Conservation (phyloP, 2,329 filamentous ascomycete species). For the Aureobasidium pullulans region DNA sequence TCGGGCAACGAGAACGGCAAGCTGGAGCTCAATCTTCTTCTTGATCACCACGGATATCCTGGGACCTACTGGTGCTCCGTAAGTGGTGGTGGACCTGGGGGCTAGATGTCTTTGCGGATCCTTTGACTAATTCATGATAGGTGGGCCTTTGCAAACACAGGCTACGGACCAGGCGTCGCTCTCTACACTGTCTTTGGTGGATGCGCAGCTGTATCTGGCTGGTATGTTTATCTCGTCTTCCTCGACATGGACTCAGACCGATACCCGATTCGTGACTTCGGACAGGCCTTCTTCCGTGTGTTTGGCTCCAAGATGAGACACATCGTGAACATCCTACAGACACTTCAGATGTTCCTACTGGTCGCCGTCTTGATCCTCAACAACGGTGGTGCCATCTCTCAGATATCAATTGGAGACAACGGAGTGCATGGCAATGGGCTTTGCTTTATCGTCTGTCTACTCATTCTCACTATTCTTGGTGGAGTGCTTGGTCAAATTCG, state of each 20-base stretch:
- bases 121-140: slow-evolving; percentile 2
- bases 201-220: slow-evolving; percentile 16
- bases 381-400: slow-evolving; percentile 47
- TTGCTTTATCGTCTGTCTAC: slow-evolving; percentile 17
- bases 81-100: not conserved
- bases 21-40: slow-evolving; percentile 35
- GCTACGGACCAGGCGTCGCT: slow-evolving; percentile 30
- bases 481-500: slow-evolving; percentile 50
- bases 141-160: slow-evolving; percentile 26
- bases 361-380: slow-evolving; percentile 46
- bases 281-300: slow-evolving; percentile 36
- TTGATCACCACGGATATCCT: slow-evolving; percentile 40
- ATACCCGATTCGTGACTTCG: slow-evolving; percentile 36
- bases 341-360: slow-evolving; percentile 39
- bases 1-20: slow-evolving; percentile 30
- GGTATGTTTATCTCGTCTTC: slow-evolving; percentile 28
- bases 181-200: slow-evolving; percentile 33
- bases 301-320: slow-evolving; percentile 32
- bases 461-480: slow-evolving; percentile 44
- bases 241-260: slow-evolving; percentile 33
- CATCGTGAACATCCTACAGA: slow-evolving; percentile 33
- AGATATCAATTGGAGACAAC: slow-evolving; percentile 33
- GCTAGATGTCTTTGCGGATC: no score
- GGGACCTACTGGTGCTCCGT: slow-evolving; percentile 28
- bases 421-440: slow-evolving; percentile 8